A percentile compares a stretch with the other conserved stretches of the same genome.
Conservation (phyloP, 208 protist genomes). For the Angomonas deanei region DNA sequence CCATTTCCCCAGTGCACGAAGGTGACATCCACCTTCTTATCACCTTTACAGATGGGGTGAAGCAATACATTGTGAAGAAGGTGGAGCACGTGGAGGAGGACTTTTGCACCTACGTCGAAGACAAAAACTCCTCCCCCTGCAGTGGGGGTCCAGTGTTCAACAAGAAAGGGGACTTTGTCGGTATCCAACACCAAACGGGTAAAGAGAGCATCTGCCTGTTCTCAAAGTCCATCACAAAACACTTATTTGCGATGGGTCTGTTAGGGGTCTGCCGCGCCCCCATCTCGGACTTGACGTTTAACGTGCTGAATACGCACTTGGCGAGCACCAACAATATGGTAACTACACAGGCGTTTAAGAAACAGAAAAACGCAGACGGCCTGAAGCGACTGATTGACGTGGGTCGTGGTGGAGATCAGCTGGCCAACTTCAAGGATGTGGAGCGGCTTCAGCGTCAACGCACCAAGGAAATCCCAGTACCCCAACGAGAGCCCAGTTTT, state of each 20-base stretch:
- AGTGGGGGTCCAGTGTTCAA: constrained; percentile 83
- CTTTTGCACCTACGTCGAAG: constrained; percentile 58
- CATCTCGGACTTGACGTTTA: constrained; percentile 28
- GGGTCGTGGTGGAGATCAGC: constrained; percentile 9
- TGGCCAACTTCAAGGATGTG: constrained; percentile 20
- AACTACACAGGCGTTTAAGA: constrained; percentile 18
- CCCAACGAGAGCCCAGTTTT: constrained; percentile 32
- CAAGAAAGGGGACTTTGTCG: constrained; percentile 75
- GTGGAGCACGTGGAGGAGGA: constrained; percentile 56
- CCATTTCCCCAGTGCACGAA: constrained; percentile 34
- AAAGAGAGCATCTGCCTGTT: constrained; percentile 54
- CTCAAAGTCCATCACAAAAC: constrained; percentile 57
- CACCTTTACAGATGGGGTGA: constrained; percentile 46
- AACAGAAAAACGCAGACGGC: constrained; percentile 17
- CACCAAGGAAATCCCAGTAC: constrained; percentile 17
- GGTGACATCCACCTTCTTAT: constrained; percentile 80
- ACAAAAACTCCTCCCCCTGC: constrained; percentile 26
- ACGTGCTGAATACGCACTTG: neutral
- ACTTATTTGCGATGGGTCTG: constrained; percentile 60
- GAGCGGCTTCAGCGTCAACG: neutral
- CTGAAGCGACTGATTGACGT: neutral
- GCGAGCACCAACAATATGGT: constrained; percentile 5
- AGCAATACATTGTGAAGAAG: constrained; percentile 54
- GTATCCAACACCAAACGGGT: constrained; percentile 68
- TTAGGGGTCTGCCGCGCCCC: constrained; percentile 71